Evolutionary conservation across 805 yeast species (phyloP).

Genomic region (Yamadazyma scolyti): DNA sequence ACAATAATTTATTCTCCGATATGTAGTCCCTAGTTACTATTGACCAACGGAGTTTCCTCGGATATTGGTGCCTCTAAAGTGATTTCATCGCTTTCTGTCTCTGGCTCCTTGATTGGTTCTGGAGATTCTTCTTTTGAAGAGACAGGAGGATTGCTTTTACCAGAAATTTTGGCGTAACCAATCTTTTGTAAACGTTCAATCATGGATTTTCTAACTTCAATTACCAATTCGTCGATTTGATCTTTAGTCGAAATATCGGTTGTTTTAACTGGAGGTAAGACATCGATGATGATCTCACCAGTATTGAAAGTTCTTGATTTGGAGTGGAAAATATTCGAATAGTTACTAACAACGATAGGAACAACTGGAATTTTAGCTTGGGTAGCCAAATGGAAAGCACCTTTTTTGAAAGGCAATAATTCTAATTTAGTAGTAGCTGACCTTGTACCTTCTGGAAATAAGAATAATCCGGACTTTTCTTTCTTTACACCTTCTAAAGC

Average conservation of each 20-base stretch:
- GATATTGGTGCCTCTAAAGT: too few relatives aligned
- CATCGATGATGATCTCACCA: constrained; percentile 76
- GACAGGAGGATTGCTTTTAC: not conserved
- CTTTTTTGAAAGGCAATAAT: constrained; percentile 88
- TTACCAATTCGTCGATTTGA: constrained; percentile 61
- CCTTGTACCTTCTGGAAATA: constrained; percentile 98
- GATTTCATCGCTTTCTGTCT: constrained; percentile 8
- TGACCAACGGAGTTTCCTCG: constrained; percentile 11
- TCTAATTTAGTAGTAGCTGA: constrained; percentile 67
- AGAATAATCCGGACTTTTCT: constrained; percentile 71
- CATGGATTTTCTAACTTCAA: constrained; percentile 60
- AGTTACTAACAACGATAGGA: constrained; percentile 85
- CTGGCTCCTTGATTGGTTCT: constrained; percentile 2
- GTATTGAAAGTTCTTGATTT: constrained; percentile 60
- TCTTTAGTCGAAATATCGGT: constrained; percentile 59
- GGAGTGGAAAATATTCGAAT: constrained; percentile 66
- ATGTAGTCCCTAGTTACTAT: not conserved
- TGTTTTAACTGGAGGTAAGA: constrained; percentile 78
- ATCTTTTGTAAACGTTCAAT: constrained; percentile 29
- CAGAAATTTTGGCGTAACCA: constrained; percentile 28
- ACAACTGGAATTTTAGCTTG: constrained; percentile 87
- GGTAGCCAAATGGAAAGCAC: constrained; percentile 96
- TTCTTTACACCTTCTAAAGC: constrained; percentile 63
- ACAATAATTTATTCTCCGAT: too few relatives aligned
- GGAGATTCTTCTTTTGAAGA: constrained; percentile 1